Conservation (phyloP, 192 early-diverging fungal species). For the Rhizoclosmatium sp. region DNA sequence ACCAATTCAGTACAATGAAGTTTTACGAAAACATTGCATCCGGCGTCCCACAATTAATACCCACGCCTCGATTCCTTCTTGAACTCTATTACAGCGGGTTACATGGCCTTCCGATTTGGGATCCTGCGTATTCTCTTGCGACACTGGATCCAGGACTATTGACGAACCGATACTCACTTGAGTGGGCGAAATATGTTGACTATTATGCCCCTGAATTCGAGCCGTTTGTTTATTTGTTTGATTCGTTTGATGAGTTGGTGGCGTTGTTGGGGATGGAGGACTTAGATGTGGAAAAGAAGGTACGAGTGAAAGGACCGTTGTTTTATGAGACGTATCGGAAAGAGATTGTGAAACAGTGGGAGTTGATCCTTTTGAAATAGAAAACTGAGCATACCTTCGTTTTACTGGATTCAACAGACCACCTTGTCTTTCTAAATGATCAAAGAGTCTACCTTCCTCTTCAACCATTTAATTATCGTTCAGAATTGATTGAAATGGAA, state of each 20-base stretch:
- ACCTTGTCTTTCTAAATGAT: no score
- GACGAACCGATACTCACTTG: not conserved
- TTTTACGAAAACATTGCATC: constrained; percentile 34
- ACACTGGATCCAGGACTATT: not conserved
- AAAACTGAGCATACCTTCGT: no score
- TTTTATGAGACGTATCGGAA: not conserved
- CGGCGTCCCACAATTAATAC: constrained; percentile 21
- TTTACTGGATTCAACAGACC: no score
- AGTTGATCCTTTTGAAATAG: no score
- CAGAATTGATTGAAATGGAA: no score
- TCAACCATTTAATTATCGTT: no score
- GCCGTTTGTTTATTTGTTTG: constrained; percentile 13
- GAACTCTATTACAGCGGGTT: constrained; percentile 6
- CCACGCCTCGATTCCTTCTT: constrained; percentile 12
- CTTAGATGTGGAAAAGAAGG: constrained; percentile 4
- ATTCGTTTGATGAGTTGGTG: constrained; percentile 27
- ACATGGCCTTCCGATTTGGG: not conserved
- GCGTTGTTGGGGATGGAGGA: not conserved
- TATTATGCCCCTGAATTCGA: constrained; percentile 5
- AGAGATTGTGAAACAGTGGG: not conserved
- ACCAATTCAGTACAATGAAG: constrained; percentile 32
- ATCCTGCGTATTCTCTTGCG: not conserved
- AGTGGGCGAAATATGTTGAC: constrained; percentile 3
- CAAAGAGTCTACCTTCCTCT: no score
- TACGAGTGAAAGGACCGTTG: not conserved